Conservation (phyloP, 306 rosid genomes). For the Biancaea sappan region DNA sequence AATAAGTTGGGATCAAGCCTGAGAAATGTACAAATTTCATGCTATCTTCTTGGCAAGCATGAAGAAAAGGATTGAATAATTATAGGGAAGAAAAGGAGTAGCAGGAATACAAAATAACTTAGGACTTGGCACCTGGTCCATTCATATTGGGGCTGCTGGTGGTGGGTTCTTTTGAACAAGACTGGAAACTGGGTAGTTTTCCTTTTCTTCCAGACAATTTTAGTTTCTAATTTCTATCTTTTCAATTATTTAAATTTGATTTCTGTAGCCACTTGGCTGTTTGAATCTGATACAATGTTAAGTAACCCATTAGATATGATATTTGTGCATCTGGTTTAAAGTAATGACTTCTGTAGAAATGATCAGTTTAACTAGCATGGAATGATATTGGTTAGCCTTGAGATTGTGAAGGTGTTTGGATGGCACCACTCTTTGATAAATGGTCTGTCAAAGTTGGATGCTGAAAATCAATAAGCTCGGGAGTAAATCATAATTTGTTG, state of each 20-base stretch:
- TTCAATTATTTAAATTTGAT: background rate
- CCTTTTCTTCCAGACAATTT: conserved; percentile 5
- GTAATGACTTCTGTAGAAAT: background rate
- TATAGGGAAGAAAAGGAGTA: background rate
- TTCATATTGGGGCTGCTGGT: conserved; percentile 21
- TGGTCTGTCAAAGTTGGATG: conserved; percentile 15
- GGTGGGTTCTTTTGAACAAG: conserved; percentile 4
- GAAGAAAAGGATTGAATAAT: conserved; percentile 3
- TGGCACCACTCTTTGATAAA: conserved; percentile 19
- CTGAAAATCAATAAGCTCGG: conserved; percentile 4
- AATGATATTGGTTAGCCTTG: conserved; percentile 18
- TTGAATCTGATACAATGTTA: background rate
- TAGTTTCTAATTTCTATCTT: background rate
- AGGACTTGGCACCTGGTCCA: background rate
- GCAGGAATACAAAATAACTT: conserved; percentile 11
- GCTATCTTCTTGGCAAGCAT: conserved; percentile 5
- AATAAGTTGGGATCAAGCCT: conserved; percentile 12
- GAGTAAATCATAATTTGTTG: conserved; percentile 10
- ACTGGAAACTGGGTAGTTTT: conserved; percentile 6
- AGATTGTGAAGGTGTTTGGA: conserved; percentile 1
- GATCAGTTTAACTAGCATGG: background rate
- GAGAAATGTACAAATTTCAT: background rate
- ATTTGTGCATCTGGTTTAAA: background rate
- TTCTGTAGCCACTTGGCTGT: background rate
- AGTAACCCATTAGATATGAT: background rate